Evolutionary conservation across 257 asterid species (phyloP), one percentile per base, ranked within the genome.

Genomic region (Voacanga thouarsii): DNA sequence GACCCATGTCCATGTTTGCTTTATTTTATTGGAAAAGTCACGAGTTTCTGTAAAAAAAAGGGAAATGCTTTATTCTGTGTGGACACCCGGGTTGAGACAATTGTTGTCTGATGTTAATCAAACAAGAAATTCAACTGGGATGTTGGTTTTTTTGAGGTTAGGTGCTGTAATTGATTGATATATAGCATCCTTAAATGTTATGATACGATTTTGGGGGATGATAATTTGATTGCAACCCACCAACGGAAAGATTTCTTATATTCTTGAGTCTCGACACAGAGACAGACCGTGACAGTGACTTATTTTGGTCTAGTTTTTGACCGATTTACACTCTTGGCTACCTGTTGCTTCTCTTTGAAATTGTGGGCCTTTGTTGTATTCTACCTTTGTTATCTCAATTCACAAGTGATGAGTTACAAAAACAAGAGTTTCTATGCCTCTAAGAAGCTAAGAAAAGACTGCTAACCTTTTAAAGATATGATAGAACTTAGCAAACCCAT

Each of bases 211-310:
- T 65, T 65, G 68, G 30, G 43, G 47, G 37, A n/a, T 75, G 61
- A 75, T 24, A 66, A 33, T 30, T 33, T 66, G 74, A 66, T 65
- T 77, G 74, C 39, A 51, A 15, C 79, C 72, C 71, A 30, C 65
- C 73, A 49, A 30, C 51, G 16, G 21, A 49, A 64, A 10, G 16
- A 76, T 28, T 76, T 47, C 21, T 19, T 1, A 12, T 47, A 19
- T 56, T 74, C 47, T 56, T 47, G 26, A 30, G 57, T n/a, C 33
- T 70, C 16, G 24, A n/a, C 30, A 11, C 41, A 12, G 14, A 63
- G 69, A 63, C 45, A 4, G 70, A 64, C 70, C 6, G 44, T 64
- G 72, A 76, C 63, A 47, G 26, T 33, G 39, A 63, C 79, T 63
- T 64, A 56, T 47, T 44, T 26, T 75, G 78, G 21, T 49, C 57